A percentile compares a stretch with the other conserved stretches of the same genome.
phyloP scores from a whole-genome alignment of 352 stramenopile species.

The Pythium dissimile region DNA sequence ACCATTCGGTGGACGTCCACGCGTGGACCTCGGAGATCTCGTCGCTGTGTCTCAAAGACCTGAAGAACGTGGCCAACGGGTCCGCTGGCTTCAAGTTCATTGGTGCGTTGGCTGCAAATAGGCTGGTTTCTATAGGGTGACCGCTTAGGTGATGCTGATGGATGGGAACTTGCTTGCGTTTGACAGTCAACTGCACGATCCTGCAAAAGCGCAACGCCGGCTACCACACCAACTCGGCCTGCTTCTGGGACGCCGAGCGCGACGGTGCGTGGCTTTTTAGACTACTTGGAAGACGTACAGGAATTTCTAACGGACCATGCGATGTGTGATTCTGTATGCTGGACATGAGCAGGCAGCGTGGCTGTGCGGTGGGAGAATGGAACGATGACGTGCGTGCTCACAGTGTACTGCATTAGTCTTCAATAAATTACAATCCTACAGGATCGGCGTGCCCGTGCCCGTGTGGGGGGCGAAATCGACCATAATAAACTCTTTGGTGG shows the following conservation, averaged over 20 bases:
- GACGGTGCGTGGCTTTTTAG: constrained; percentile 53
- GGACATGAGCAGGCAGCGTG: constrained; percentile 73
- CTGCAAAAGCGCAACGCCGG: constrained; percentile 88
- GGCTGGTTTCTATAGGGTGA: not conserved
- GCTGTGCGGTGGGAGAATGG: constrained; percentile 43
- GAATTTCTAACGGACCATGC: not conserved
- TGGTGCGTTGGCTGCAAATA: constrained; percentile 31
- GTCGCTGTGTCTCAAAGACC: constrained; percentile 72
- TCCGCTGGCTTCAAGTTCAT: constrained; percentile 89
- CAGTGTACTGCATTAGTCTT: constrained; percentile 39
- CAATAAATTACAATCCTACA: constrained; percentile 28
- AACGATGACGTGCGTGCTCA: constrained; percentile 36
- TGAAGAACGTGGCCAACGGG: constrained; percentile 81
- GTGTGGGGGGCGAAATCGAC: constrained; percentile 83
- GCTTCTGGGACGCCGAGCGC: constrained; percentile 83
- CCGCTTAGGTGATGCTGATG: not conserved
- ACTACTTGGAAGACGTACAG: constrained; percentile 1
- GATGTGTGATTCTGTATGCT: no score
- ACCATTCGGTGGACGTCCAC: constrained; percentile 81
- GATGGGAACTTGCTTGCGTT: not conserved
- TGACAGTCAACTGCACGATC: constrained; percentile 79
- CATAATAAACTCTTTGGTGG: constrained; percentile 65
- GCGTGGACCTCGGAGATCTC: constrained; percentile 79
- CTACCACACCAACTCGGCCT: constrained; percentile 84
- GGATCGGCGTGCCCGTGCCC: constrained; percentile 33